These are phyloP conservation scores for Cetraspora pellucida DNA, from an alignment of 192 early-diverging fungal genomes.

Conservation along the genomic window DNA sequence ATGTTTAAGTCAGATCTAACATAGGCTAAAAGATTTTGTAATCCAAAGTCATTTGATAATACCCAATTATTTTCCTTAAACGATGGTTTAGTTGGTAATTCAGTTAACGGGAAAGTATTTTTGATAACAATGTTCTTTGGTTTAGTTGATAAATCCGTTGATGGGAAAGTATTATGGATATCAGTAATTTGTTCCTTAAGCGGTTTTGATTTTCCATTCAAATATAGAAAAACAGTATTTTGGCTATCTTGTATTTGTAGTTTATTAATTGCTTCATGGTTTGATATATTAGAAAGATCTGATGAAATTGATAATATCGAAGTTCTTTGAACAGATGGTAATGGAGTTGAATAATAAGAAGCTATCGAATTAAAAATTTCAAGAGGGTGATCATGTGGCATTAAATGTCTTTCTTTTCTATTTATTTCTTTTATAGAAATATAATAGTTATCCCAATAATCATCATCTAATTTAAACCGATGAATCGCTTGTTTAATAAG, in stretches of 20 bases:
- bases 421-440: slow-evolving; percentile 55
- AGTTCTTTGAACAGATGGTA: slow-evolving; percentile 52
- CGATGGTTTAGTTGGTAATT: too few relatives aligned
- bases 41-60: slow-evolving; percentile 50
- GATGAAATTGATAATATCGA: slow-evolving; percentile 43
- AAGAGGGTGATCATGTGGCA: slow-evolving; percentile 57
- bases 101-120: too few relatives aligned
- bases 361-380: slow-evolving; percentile 57
- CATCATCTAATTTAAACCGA: slow-evolving; percentile 57
- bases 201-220: slow-evolving; percentile 13
- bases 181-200: slow-evolving; percentile 17
- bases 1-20: slow-evolving; percentile 36
- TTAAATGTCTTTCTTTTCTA: slow-evolving; percentile 47
- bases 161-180: too few relatives aligned
- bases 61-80: too few relatives aligned
- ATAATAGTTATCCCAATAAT: slow-evolving; percentile 47
- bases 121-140: too few relatives aligned
- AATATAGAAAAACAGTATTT: slow-evolving; percentile 19
- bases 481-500: slow-evolving; percentile 54
- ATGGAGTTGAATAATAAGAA: slow-evolving; percentile 50
- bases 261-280: slow-evolving; percentile 12
- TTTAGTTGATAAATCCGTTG: neutral
- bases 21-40: slow-evolving; percentile 47
- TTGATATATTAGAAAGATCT: slow-evolving; percentile 33
- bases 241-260: slow-evolving; percentile 1